phyloP scores from a whole-genome alignment of 345 rosid species.

The Pugionium dolabratum region DNA sequence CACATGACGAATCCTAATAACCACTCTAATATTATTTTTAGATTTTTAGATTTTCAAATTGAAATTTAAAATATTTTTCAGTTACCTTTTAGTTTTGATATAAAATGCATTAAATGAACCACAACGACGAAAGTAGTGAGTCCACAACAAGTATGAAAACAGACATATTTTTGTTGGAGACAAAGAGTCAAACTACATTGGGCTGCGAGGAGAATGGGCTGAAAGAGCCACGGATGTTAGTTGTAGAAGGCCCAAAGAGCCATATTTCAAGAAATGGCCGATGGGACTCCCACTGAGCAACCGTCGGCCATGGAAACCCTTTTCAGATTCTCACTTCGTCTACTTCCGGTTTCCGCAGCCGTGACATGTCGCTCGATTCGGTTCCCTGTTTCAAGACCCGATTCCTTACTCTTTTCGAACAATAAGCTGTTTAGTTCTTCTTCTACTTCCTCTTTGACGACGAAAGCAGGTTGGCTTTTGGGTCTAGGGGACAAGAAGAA shows the following conservation, averaged over 20 bases:
- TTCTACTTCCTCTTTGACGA: conserved; percentile 42
- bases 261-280: conserved; percentile 18
- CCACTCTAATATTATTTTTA: no score
- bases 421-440: conserved; percentile 32
- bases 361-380: conserved; percentile 30
- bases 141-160: background rate
- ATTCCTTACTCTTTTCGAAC: background rate
- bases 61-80: no score
- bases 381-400: conserved; percentile 26
- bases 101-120: background rate
- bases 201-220: background rate
- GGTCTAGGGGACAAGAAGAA: conserved; percentile 76
- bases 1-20: no score
- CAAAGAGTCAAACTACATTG: conserved; percentile 10
- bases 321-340: conserved; percentile 56
- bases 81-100: no score
- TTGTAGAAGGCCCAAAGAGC: conserved; percentile 16
- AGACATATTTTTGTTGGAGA: background rate
- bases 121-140: background rate
- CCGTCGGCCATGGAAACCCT: conserved; percentile 54
- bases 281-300: conserved; percentile 5
- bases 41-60: no score
- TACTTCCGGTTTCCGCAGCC: conserved; percentile 48
- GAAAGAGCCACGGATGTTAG: background rate
- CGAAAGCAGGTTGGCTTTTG: conserved; percentile 90